Evolutionary conservation across 306 rosid species (phyloP), one percentile per base, ranked within the genome.

Genomic region (Cucurbita pepo): DNA sequence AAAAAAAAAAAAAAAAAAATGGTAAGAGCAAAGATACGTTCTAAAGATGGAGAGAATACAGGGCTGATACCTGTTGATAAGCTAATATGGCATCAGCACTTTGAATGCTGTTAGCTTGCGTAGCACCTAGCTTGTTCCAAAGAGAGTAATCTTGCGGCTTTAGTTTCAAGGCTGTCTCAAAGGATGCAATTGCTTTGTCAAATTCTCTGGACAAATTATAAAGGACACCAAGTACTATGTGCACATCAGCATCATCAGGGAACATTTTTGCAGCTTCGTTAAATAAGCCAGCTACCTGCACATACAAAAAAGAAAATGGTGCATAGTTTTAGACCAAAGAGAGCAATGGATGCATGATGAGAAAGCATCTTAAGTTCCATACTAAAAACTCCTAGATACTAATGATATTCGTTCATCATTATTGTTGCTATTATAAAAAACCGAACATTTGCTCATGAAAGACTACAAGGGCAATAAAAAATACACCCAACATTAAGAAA

Each of bases 91-190:
- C 99, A 84, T 94, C 99, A 36, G 95, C 97, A 82, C 99, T 94
- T 83, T 91, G 99, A 76, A 94, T 82, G 79, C 99, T 94, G 83
- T 94, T 94, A 56, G 99, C 99, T 79, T 94, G 97, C 63, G 99
- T 91, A 70, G 99, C 99, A 79, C 99, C 99, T 78, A 94, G 95
- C 92, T 94, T 94, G 88, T 94, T 94, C 99, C 99, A 94, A 38
- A 94, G 92, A 80, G 99, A 94, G 82, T 94, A 94, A 81, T 94
- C 99, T 12, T 86, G 90, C 0, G 99, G 97, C 82, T 89, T 89
- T 76, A 94, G 88, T 83, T 87, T 89, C 81, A 94, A 82, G 61
- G 99, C 99, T 64, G 86, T 87, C 80, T 85, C 86, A 79, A 94
- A 91, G 81, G 97, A 85, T 30, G 72, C 82, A 67, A 94, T 87